Evolutionary conservation across 2,329 filamentous ascomycete genomes (phyloP), one percentile per base, ranked within the genome.

Genomic region (Fusarium xylarioides): DNA sequence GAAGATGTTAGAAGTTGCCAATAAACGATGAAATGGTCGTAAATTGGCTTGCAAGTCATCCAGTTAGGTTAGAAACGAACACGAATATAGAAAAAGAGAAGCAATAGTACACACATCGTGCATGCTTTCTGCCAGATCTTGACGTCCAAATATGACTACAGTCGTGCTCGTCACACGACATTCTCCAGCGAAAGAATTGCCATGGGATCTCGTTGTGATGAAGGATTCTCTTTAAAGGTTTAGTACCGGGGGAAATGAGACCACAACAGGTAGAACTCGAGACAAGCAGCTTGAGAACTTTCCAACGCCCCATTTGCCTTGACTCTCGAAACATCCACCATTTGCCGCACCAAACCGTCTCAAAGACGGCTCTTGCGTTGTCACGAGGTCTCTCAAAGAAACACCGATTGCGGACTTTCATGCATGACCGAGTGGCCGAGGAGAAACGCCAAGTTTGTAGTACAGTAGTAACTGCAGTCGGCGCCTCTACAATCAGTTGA

Each of bases 91-190:
- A 21, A 37, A 44, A 40, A 7, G 32, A 23, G 30, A 19, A 32
- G 21, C 37, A 30, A 44, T 34, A 30, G 21, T 38, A 35, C 56
- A 70, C 26, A 52, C 16, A 56, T 68, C 71, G 68, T 74, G 71
- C 67, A 65, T 74, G 30, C 23, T 35, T 35, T 47, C 59, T 74
- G 70, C 63, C 37, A 62, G 67, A 74, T 74, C 59, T 71, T 34
- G 43, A 42, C 42, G 30, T 56, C 54, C 15, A 63, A 63, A 26
- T 19, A 26, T 19, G 26, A 37, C 26, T 44, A 35, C 23, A 68
- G 53, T 46, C 40, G 49, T 49, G 49, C 26, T 42, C 4, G 55
- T 71, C 38, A 35, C 70, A 71, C 71, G 18, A 30, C 50, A 30
- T 63, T 23, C 26, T 44, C 21, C 40, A 52, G 30, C 19, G 61